A percentile compares a stretch with the other conserved stretches of the same genome.
Evolutionary conservation across 176 grass and related monocot genomes (phyloP).

Genomic region (Eleusine coracana): DNA sequence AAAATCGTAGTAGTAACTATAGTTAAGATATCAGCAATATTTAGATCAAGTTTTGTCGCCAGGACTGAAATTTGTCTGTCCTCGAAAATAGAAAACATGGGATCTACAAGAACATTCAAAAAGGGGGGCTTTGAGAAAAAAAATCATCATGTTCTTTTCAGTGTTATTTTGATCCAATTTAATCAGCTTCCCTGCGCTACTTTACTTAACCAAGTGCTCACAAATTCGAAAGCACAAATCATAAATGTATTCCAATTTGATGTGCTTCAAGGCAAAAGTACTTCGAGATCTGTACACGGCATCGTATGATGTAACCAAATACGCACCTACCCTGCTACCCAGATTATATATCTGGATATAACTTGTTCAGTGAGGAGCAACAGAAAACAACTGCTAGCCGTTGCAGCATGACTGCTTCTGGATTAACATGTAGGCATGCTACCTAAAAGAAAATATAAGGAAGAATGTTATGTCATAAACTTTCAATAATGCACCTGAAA

Average conservation of each 20-base stretch:
- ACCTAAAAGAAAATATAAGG: background rate
- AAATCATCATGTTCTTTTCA: too few relatives aligned
- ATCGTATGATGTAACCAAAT: background rate
- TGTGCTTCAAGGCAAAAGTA: background rate
- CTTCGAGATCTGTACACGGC: background rate
- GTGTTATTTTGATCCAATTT: background rate
- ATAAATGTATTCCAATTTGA: background rate
- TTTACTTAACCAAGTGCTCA: background rate
- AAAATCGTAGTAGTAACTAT: background rate
- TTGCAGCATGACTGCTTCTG: slow-evolving; percentile 1
- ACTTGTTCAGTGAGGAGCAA: background rate
- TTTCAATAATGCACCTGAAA: background rate
- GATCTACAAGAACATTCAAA: background rate
- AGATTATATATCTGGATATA: background rate
- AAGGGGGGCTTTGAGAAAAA: background rate
- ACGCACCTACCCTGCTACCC: background rate
- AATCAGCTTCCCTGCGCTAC: background rate
- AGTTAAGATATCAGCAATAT: background rate
- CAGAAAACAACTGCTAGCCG: background rate
- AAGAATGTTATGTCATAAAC: background rate
- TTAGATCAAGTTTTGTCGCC: background rate
- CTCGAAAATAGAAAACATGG: background rate
- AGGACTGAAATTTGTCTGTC: background rate
- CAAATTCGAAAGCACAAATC: background rate
- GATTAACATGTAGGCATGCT: background rate